These are phyloP conservation scores for Inonotus hispidus DNA, from an alignment of 1,284 basidiomycete species.

Conservation along the genomic window DNA sequence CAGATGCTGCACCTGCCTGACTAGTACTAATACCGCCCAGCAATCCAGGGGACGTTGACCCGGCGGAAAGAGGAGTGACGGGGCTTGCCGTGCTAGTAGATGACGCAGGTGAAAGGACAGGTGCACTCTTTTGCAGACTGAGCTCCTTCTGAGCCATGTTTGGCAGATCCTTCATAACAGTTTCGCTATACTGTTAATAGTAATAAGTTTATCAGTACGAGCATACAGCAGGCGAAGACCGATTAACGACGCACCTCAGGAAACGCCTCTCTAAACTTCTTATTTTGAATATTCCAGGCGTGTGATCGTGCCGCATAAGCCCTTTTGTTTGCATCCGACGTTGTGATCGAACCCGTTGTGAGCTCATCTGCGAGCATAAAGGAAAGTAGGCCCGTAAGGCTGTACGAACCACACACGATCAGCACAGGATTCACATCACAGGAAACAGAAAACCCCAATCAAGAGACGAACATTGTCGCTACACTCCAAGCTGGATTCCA, in stretches of 20 bases:
- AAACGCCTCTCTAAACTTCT: slow-evolving; percentile 81
- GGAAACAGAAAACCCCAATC: slow-evolving; percentile 5
- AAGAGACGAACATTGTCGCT: slow-evolving; percentile 73
- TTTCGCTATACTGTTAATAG: slow-evolving; percentile 56
- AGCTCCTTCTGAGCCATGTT: slow-evolving; percentile 83
- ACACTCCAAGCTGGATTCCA: slow-evolving; percentile 95
- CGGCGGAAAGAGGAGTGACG: slow-evolving; percentile 3
- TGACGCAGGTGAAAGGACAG: slow-evolving; percentile 23
- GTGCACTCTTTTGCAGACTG: slow-evolving; percentile 34
- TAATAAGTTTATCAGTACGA: background rate
- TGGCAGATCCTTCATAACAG: slow-evolving; percentile 64
- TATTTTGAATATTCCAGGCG: slow-evolving; percentile 75
- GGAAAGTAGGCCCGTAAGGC: slow-evolving; percentile 88
- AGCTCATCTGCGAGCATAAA: slow-evolving; percentile 98
- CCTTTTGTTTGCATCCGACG: slow-evolving; percentile 76
- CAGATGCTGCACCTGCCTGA: slow-evolving; percentile 20
- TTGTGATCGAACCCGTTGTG: slow-evolving; percentile 88
- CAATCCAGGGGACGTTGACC: background rate
- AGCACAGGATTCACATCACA: background rate
- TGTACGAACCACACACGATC: slow-evolving; percentile 29
- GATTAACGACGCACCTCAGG: slow-evolving; percentile 58
- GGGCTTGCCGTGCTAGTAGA: slow-evolving; percentile 20
- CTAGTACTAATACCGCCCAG: background rate
- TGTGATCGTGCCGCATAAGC: slow-evolving; percentile 77
- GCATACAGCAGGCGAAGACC: slow-evolving; percentile 14